Base-by-base conservation (phyloP, 495 filamentous ascomycete genomes). In the Parachaetomium inaequale region DNA sequence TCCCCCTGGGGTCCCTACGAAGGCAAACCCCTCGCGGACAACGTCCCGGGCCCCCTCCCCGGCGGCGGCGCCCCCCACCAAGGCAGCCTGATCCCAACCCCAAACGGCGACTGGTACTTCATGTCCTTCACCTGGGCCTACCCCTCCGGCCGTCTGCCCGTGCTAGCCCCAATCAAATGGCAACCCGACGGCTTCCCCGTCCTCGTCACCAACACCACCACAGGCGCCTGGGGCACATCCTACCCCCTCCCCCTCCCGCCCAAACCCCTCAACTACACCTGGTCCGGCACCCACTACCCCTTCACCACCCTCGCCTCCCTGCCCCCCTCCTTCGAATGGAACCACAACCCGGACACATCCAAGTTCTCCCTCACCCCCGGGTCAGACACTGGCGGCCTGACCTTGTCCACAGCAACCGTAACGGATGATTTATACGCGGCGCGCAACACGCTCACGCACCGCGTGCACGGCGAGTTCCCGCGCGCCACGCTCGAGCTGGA, bases 361-460 rank as follows among this genome's bases (percentile, higher is more conserved):
- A 45, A 19, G 4, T 45, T 7, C 52, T 1, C 52, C 1, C 52
- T 55, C 23, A 17, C 38, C 25, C 7, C 25, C n/a, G n/a, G n/a
- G n/a, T n/a, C n/a, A 0, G 19, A 17, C 19, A 7, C 4, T n/a
- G n/a, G n/a, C 19, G 54, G 54, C 3, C 38, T 56, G 15, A 29
- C 19, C 17, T 29, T 46, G 26, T 17, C 2, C 11, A 36, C 42
- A 11, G 29, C 42, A 3, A 36, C n/a, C 29, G 29, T 25, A n/a
- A 49, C 55, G 2, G 6, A 31, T 19, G 55, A 47, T 21, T 43
- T 58, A 8, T 49, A 56, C 36, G 3, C 36, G 25, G 54, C 38
- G 54, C 54, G 54, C 54, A 45, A 56, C 54, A 56, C 54, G 14
- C 54, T 56, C 23, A 56, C 54, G 8, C 54, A 45, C 52, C 38